A percentile compares a stretch with the other conserved stretches of the same genome.
phyloP scores from a whole-genome alignment of 768 basidiomycete species.

The Multifurca ochricompacta region DNA sequence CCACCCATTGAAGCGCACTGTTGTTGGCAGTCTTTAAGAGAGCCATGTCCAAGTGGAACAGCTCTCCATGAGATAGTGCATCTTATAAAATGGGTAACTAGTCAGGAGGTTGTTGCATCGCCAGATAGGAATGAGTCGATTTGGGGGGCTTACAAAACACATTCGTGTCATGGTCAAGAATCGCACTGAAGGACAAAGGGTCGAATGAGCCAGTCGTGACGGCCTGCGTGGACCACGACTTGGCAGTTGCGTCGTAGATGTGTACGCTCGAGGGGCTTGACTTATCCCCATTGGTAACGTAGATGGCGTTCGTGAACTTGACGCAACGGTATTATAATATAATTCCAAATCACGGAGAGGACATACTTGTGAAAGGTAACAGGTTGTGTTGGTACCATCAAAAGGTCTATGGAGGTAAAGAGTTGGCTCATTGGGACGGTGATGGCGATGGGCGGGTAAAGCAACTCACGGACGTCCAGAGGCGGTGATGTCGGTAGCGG shows the following conservation, averaged over 20 bases:
- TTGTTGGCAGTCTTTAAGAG: constrained; percentile 52
- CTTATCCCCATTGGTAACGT: constrained; percentile 72
- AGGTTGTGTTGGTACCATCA: constrained; percentile 52
- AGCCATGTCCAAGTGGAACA: constrained; percentile 68
- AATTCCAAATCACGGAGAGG: background rate
- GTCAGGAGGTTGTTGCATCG: background rate
- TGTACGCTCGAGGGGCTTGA: constrained; percentile 62
- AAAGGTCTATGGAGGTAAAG: constrained; percentile 43
- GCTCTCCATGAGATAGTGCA: constrained; percentile 53
- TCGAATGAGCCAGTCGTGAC: constrained; percentile 50
- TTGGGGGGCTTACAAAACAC: constrained; percentile 55
- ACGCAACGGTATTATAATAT: background rate
- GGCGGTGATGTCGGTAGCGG: constrained; percentile 60
- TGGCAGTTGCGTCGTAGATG: constrained; percentile 68
- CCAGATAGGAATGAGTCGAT: background rate
- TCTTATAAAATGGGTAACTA: constrained; percentile 36
- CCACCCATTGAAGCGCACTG: constrained; percentile 54
- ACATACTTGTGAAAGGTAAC: constrained; percentile 63
- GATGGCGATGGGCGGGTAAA: background rate
- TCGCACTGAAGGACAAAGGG: constrained; percentile 52
- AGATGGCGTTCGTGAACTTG: constrained; percentile 79
- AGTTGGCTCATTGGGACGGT: background rate
- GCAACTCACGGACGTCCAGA: constrained; percentile 66
- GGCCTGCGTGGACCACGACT: constrained; percentile 73
- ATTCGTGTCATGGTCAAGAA: constrained; percentile 94